A percentile compares a stretch with the other conserved stretches of the same genome.
Conservation (phyloP, 176 grass and related monocot species). For the Tillandsia fasciculata region DNA sequence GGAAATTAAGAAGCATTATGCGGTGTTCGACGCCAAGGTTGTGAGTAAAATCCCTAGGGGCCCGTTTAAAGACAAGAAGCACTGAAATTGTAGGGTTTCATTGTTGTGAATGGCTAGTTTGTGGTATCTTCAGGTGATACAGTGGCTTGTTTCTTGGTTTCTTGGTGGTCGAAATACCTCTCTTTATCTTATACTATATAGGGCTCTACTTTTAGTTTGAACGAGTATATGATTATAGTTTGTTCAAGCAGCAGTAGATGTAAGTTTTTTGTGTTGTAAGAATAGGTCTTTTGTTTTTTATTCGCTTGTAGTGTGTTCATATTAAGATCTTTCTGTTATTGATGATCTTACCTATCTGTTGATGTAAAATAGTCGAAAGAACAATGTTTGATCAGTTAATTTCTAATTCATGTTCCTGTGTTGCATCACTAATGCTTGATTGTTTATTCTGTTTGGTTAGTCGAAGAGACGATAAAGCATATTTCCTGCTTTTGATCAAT, state of each 20-base stretch:
- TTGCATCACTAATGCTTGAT: too few relatives aligned
- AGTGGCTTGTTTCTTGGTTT: background rate
- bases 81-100: slow-evolving; percentile 35
- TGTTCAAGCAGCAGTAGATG: background rate
- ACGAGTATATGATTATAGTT: background rate
- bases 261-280: background rate
- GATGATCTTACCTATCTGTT: too few relatives aligned
- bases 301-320: too few relatives aligned
- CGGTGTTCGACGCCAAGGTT: slow-evolving; percentile 61
- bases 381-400: too few relatives aligned
- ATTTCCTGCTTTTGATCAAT: too few relatives aligned
- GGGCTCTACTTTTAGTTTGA: background rate
- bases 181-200: background rate
- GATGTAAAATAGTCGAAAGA: too few relatives aligned
- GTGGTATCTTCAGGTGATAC: background rate
- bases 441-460: too few relatives aligned
- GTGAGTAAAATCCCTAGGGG: slow-evolving; percentile 82
- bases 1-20: slow-evolving; percentile 70
- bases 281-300: too few relatives aligned
- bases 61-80: slow-evolving; percentile 72
- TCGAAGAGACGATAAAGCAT: too few relatives aligned
- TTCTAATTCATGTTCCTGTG: too few relatives aligned
- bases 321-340: too few relatives aligned
- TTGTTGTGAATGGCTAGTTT: slow-evolving; percentile 17
- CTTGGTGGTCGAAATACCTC: background rate